phyloP scores from a whole-genome alignment of 2,329 filamentous ascomycete species.

The Fusarium pseudoanthophilum region DNA sequence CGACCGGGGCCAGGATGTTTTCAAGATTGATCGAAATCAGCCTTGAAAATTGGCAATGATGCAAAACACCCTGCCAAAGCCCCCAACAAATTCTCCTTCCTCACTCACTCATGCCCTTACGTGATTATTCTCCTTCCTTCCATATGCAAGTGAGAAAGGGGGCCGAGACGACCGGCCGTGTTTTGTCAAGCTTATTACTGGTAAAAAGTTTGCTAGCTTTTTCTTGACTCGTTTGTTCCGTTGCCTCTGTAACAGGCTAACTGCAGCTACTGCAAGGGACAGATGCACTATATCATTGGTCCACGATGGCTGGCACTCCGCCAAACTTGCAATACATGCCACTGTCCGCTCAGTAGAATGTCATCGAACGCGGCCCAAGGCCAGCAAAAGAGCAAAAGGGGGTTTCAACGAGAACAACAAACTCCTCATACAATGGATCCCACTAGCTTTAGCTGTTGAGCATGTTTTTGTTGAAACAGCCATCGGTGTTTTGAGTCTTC shows the following conservation, averaged over 20 bases:
- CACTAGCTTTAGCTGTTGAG: background rate
- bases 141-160: background rate
- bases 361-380: conserved; percentile 15
- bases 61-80: conserved; percentile 2
- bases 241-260: conserved; percentile 18
- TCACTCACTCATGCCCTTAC: background rate
- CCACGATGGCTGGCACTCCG: background rate
- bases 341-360: conserved; percentile 15
- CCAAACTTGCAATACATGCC: conserved; percentile 15
- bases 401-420: background rate
- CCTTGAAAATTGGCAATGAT: conserved; percentile 18
- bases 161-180: background rate
- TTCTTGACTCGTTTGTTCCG: conserved; percentile 21
- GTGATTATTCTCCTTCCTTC: background rate
- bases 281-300: conserved; percentile 6
- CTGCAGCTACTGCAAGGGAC: conserved; percentile 27
- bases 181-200: background rate
- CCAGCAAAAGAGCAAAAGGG: background rate
- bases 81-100: conserved; percentile 6
- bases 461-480: conserved; percentile 16
- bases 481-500: conserved; percentile 23
- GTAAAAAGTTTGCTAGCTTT: background rate
- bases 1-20: background rate
- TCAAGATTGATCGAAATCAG: conserved; percentile 12
- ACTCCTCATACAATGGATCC: background rate